A percentile compares a stretch with the other conserved stretches of the same genome.
Conservation (phyloP, 1,139 yeast genomes). For the Zhuliangozyma blackwelliae region DNA sequence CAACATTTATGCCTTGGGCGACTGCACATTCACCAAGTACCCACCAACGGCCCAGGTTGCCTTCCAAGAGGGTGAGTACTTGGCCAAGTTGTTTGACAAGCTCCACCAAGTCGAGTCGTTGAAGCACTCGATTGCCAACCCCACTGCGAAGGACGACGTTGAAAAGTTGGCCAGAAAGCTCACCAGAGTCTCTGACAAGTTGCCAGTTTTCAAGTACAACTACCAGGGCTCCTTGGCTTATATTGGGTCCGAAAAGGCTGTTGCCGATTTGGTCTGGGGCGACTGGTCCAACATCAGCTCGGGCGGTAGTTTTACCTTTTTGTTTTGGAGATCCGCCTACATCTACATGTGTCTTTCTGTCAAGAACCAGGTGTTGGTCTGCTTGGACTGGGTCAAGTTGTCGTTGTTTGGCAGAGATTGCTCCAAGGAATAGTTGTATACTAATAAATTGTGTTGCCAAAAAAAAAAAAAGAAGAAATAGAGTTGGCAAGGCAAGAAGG, state of each 20-base stretch:
- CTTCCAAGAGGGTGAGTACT: slow-evolving; percentile 84
- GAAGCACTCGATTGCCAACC: slow-evolving; percentile 35
- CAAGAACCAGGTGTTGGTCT: slow-evolving; percentile 80
- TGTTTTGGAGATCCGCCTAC: slow-evolving; percentile 94
- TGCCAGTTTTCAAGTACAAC: slow-evolving; percentile 58
- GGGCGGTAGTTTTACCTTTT: slow-evolving; percentile 83
- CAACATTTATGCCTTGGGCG: slow-evolving; percentile 87
- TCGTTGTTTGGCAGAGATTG: slow-evolving; percentile 86
- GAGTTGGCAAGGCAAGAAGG: too few species aligned
- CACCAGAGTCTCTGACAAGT: slow-evolving; percentile 37
- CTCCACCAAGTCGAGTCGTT: slow-evolving; percentile 65
- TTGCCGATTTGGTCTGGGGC: slow-evolving; percentile 88
- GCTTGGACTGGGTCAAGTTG: slow-evolving; percentile 85
- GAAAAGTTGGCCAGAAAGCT: slow-evolving; percentile 41
- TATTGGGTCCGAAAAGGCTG: slow-evolving; percentile 88
- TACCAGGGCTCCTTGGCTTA: slow-evolving; percentile 77
- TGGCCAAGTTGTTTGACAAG: slow-evolving; percentile 67
- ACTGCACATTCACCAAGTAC: slow-evolving; percentile 84
- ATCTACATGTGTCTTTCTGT: slow-evolving; percentile 88
- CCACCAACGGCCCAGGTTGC: slow-evolving; percentile 99
- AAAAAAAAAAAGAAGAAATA: too few species aligned
- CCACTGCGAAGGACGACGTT: slow-evolving; percentile 26
- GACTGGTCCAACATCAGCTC: slow-evolving; percentile 76
- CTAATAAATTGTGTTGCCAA: neutral
- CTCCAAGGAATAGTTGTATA: slow-evolving; percentile 41